phyloP scores from a whole-genome alignment of 345 rosid species.

The Syzygium aromaticum region DNA sequence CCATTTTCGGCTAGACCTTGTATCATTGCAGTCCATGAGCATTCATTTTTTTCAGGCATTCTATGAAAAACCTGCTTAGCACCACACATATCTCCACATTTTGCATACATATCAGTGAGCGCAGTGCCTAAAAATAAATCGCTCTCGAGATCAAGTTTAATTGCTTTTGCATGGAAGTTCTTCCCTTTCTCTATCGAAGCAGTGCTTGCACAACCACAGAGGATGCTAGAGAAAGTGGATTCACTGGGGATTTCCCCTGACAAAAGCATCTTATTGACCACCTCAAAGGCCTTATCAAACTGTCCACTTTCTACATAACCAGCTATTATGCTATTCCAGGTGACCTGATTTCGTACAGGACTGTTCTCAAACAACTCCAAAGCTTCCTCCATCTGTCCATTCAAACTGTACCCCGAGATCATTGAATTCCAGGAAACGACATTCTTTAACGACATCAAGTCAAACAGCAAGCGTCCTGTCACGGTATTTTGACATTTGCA shows the following conservation, averaged over 20 bases:
- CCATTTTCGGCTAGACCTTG: constrained; percentile 57
- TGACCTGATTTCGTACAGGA: constrained; percentile 22
- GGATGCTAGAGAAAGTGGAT: constrained; percentile 40
- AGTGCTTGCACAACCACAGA: constrained; percentile 35
- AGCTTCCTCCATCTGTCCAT: constrained; percentile 44
- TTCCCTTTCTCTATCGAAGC: constrained; percentile 43
- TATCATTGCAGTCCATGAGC: constrained; percentile 46
- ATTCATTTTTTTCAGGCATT: constrained; percentile 30
- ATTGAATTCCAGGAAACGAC: constrained; percentile 48
- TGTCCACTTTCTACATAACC: constrained; percentile 35
- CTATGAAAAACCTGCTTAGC: constrained; percentile 28
- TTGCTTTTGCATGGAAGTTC: constrained; percentile 41
- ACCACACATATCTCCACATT: constrained; percentile 43
- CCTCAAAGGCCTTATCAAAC: constrained; percentile 30
- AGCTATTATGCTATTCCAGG: constrained; percentile 42
- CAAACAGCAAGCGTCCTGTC: constrained; percentile 32
- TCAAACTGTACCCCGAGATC: constrained; percentile 39
- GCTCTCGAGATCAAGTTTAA: constrained; percentile 27
- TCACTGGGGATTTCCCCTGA: constrained; percentile 26
- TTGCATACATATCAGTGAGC: constrained; percentile 53
- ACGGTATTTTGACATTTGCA: constrained; percentile 34
- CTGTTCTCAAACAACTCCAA: constrained; percentile 26
- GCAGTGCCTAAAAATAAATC: constrained; percentile 45
- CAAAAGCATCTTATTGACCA: constrained; percentile 36
- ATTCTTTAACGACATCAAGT: constrained; percentile 19